phyloP scores from a whole-genome alignment of 306 rosid species.

The Cucumis melo region DNA sequence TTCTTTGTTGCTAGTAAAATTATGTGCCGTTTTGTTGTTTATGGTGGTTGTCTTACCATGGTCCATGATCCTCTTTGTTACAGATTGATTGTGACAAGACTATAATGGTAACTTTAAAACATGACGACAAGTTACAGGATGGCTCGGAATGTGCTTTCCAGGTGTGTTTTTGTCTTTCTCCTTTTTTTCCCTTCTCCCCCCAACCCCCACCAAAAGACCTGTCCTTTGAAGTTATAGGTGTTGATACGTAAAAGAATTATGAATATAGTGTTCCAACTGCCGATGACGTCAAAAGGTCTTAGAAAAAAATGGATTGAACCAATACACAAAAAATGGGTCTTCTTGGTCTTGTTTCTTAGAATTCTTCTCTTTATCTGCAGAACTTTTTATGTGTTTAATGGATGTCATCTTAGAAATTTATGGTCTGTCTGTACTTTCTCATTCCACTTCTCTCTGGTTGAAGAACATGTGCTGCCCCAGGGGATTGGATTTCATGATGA shows the following conservation, averaged over 20 bases:
- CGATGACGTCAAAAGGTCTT: neutral
- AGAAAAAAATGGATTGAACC: neutral
- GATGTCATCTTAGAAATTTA: neutral
- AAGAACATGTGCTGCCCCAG: neutral
- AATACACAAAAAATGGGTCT: neutral
- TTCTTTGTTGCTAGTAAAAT: neutral
- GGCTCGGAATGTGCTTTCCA: conserved; percentile 96
- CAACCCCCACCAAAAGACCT: neutral
- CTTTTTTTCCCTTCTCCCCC: neutral
- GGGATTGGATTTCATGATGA: neutral
- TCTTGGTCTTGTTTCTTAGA: neutral
- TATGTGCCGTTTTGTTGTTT: neutral
- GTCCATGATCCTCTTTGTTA: conserved; percentile 6
- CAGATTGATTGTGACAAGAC: conserved; percentile 98
- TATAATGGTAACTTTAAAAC: conserved; percentile 79
- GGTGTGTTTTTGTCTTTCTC: conserved; percentile 20
- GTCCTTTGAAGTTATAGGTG: neutral
- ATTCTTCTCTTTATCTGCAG: neutral
- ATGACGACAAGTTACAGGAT: conserved; percentile 94
- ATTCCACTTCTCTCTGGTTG: neutral
- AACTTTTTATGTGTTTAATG: neutral
- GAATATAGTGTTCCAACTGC: neutral
- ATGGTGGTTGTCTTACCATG: neutral
- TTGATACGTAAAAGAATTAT: neutral
- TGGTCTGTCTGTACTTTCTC: neutral